Percentiles rank a stretch among this genome's conserved stretches.
These are phyloP conservation scores for Podospora comata DNA, from an alignment of 495 filamentous ascomycete species.

Conservation along the genomic window DNA sequence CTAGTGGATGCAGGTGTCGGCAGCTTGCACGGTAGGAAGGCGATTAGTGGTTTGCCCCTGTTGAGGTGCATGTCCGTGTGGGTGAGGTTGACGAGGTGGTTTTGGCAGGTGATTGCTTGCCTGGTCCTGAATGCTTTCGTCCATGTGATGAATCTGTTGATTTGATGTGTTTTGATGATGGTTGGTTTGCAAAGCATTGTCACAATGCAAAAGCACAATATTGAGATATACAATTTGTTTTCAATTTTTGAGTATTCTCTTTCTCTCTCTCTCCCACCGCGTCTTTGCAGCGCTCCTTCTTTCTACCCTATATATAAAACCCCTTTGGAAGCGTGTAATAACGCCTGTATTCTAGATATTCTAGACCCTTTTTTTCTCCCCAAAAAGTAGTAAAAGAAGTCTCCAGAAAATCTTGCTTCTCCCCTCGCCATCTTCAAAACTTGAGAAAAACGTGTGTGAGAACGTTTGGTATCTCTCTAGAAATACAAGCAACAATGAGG, in stretches of 20 bases:
- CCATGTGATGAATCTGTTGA: not conserved
- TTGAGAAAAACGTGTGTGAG: not conserved
- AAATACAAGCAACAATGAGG: not conserved
- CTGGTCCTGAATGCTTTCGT: too few species aligned
- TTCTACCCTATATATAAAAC: not conserved
- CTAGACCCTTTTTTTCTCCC: not conserved
- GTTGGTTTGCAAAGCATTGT: not conserved
- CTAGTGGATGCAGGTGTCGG: not conserved
- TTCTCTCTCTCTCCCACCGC: not conserved
- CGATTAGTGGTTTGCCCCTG: too few species aligned
- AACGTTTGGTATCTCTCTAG: conserved; percentile 8
- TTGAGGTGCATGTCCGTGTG: too few species aligned
- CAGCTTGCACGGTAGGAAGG: not conserved
- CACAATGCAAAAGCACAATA: not conserved
- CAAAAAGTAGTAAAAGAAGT: not conserved
- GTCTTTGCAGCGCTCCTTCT: not conserved
- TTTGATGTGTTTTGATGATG: not conserved
- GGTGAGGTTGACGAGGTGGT: too few species aligned
- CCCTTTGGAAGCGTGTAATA: not conserved
- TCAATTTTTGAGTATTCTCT: not conserved
- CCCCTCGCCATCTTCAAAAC: not conserved
- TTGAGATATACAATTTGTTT: not conserved
- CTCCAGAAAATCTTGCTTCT: not conserved
- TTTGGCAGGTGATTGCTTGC: too few species aligned
- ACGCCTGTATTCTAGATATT: not conserved